A percentile compares a stretch with the other conserved stretches of the same genome.
These are phyloP conservation scores for Arxiozyma telluris DNA, from an alignment of 1,139 yeast species.

Conservation along the genomic window DNA sequence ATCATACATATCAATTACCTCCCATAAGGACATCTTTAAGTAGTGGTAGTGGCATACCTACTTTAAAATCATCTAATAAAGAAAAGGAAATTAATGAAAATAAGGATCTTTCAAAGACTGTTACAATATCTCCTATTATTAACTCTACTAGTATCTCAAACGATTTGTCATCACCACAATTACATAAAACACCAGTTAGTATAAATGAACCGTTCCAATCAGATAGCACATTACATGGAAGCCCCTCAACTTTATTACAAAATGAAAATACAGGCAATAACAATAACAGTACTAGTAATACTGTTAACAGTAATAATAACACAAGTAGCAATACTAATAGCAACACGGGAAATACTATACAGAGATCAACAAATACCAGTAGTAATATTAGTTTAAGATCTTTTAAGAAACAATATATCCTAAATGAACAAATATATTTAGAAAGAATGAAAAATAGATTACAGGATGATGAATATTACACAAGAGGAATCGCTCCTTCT, in stretches of 20 bases:
- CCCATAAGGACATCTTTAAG: conserved; percentile 1
- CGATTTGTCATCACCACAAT: background rate
- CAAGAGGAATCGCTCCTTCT: conserved; percentile 43
- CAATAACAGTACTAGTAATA: background rate
- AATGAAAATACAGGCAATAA: background rate
- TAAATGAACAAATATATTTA: conserved; percentile 64
- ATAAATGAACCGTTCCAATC: background rate
- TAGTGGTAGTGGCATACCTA: conserved; percentile 4
- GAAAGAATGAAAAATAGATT: conserved; percentile 54
- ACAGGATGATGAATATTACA: conserved; percentile 66
- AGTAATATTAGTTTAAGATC: conserved; percentile 15
- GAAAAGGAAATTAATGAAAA: background rate
- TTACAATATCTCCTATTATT: conserved; percentile 1
- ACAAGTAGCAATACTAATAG: background rate
- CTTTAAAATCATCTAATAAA: background rate
- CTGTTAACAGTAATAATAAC: background rate
- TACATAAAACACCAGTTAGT: conserved; percentile 1
- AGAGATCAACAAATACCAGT: background rate
- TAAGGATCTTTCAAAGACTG: background rate
- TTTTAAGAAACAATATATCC: conserved; percentile 28
- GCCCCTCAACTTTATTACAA: background rate
- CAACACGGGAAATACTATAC: background rate
- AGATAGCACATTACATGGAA: background rate
- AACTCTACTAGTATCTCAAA: background rate
- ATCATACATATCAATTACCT: conserved; percentile 2